These are phyloP conservation scores for Penicillium italicum DNA, from an alignment of 2,329 filamentous ascomycete species.

Conservation along the genomic window DNA sequence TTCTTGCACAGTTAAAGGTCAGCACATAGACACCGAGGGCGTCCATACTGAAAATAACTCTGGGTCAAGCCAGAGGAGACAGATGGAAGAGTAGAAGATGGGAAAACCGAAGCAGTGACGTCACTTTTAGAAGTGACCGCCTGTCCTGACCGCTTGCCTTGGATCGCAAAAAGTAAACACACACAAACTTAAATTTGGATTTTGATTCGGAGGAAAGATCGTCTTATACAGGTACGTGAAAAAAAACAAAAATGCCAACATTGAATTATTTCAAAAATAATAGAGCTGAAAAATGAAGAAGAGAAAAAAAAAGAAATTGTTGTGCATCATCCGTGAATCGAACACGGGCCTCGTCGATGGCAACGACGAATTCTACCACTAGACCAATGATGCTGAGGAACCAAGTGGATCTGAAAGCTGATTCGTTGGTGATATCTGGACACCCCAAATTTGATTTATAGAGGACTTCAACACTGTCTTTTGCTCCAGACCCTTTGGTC, in stretches of 20 bases:
- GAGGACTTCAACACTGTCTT: not conserved
- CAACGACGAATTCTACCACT: constrained; percentile 47
- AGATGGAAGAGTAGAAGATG: not conserved
- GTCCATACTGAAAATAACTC: constrained; percentile 33
- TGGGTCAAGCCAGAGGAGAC: not conserved
- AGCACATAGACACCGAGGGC: constrained; percentile 70
- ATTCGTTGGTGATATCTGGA: constrained; percentile 5
- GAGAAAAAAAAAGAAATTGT: constrained; percentile 4
- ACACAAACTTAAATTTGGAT: not conserved
- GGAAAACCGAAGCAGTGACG: constrained; percentile 13
- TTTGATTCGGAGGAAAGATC: not conserved
- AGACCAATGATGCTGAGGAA: constrained; percentile 41
- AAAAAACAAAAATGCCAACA: not conserved
- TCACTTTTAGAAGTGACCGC: constrained; percentile 5
- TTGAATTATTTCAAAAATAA: too few relatives aligned
- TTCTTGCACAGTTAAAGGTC: constrained; percentile 85
- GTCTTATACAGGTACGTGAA: not conserved
- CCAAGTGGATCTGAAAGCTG: not conserved
- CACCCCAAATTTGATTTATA: not conserved
- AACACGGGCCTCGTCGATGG: constrained; percentile 48
- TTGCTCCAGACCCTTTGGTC: not conserved
- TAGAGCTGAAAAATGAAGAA: too few relatives aligned
- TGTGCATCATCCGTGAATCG: constrained; percentile 44
- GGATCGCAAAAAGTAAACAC: not conserved
- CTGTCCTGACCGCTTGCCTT: not conserved